phyloP scores from a whole-genome alignment of 148 eudicot genomes.

The Limonium bicolor region DNA sequence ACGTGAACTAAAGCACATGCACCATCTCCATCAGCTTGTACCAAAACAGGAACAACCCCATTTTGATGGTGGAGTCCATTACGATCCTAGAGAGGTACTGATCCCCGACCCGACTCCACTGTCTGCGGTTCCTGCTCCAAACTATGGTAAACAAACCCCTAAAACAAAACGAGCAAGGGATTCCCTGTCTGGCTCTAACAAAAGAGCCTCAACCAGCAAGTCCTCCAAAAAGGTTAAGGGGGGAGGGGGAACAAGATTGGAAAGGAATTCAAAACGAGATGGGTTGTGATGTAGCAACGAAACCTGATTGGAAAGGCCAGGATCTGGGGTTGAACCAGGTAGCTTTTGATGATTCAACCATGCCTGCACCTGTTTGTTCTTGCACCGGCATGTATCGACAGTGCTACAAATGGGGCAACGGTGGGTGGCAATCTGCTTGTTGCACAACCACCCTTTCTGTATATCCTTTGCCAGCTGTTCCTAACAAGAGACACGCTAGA shows the following conservation, averaged over 20 bases:
- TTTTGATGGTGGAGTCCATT: conserved; percentile 25
- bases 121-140: conserved; percentile 21
- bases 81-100: conserved; percentile 25
- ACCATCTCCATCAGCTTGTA: conserved; percentile 44
- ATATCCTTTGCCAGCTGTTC: conserved; percentile 76
- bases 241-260: conserved; percentile 50
- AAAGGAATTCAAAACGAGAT: conserved; percentile 29
- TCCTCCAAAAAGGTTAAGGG: conserved; percentile 37
- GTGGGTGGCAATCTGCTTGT: conserved; percentile 98
- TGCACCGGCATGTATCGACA: conserved; percentile 77
- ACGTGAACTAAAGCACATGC: conserved; percentile 54
- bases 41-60: conserved; percentile 15
- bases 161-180: conserved; percentile 49
- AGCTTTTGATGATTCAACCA: conserved; percentile 62
- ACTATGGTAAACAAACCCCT: conserved; percentile 39
- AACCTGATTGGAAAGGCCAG: conserved; percentile 65
- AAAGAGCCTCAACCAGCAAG: conserved; percentile 36
- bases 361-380: conserved; percentile 88
- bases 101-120: conserved; percentile 28
- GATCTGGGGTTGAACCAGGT: conserved; percentile 84
- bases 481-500: conserved; percentile 78
- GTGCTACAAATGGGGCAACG: conserved; percentile 96
- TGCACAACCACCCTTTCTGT: conserved; percentile 78
- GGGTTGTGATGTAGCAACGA: conserved; percentile 17
- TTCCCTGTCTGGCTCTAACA: conserved; percentile 22